These are phyloP conservation scores for Citrus sp. DNA, from an alignment of 345 rosid species.

Conservation along the genomic window DNA sequence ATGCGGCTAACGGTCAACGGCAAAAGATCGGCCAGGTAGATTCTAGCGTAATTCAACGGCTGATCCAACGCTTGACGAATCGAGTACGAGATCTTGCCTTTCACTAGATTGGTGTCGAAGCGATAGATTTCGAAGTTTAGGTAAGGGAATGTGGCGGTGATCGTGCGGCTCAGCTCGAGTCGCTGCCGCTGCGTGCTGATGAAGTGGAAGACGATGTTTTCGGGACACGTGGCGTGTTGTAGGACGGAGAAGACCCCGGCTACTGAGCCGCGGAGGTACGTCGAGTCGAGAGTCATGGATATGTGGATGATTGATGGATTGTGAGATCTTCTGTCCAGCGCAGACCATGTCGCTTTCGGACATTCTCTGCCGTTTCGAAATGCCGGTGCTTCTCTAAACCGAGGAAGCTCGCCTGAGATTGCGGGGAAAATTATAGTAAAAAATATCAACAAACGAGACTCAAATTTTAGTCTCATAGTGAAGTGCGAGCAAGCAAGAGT, in stretches of 20 bases:
- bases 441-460: neutral
- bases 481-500: neutral
- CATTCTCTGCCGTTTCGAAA: slow-evolving; percentile 72
- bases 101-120: slow-evolving; percentile 62
- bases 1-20: slow-evolving; percentile 58
- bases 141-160: slow-evolving; percentile 71
- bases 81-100: slow-evolving; percentile 66
- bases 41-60: slow-evolving; percentile 84
- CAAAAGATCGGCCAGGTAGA: slow-evolving; percentile 78
- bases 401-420: slow-evolving; percentile 26
- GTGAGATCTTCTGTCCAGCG: slow-evolving; percentile 21
- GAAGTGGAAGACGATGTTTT: slow-evolving; percentile 85
- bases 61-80: slow-evolving; percentile 78
- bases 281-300: slow-evolving; percentile 80
- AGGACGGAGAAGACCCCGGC: slow-evolving; percentile 85
- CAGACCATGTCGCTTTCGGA: slow-evolving; percentile 33
- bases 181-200: slow-evolving; percentile 48
- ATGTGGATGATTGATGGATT: slow-evolving; percentile 55
- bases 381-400: slow-evolving; percentile 66
- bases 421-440: slow-evolving; percentile 12
- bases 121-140: slow-evolving; percentile 66
- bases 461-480: neutral
- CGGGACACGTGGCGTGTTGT: slow-evolving; percentile 81
- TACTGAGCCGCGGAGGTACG: slow-evolving; percentile 86
- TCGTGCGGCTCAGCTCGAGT: slow-evolving; percentile 50